Base-by-base conservation (phyloP, 1,284 basidiomycete species). In the Malassezia furfur region DNA sequence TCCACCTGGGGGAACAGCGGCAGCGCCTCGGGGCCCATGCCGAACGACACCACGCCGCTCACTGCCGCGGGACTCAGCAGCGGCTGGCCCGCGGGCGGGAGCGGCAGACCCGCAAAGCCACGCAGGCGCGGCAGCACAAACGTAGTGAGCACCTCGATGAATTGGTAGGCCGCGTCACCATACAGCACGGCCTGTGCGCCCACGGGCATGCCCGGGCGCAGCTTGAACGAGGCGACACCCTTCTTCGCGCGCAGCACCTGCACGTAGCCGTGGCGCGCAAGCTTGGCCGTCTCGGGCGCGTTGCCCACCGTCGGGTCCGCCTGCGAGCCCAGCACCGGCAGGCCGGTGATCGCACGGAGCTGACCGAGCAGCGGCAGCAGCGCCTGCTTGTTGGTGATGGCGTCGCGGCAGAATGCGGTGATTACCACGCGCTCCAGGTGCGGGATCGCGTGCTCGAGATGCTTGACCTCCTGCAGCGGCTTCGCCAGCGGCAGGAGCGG, bases 61-160 rank as follows among this genome's bases (percentile, higher is more conserved):
- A 87, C 84, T 0, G 85, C 84, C 41, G 83, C 84, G 0, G 89
- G 70, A 48, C 64, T 66, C 35, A 64, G 50, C 22, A 61, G 46
- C 14, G 59, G 68, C 54, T 65, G 74, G 46, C 49, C 61, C 22
- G 65, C 62, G 38, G 86, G 80, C 54, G 87, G 84, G 56, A 91
- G 78, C 3, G 81, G 74, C 59, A 98, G 76, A 22, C 93, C 94
- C 7, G 81, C 80, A 78, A 91, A 98, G 66, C 94, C 91, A 67
- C 91, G 83, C 62, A 96, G 76, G 21, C 93, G 83, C 2, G 93
- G 94, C 21, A 96, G 79, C 49, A 98, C 93, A 74, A 96, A 96
- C 67, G 96, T 91, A 66, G 85, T 83, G 64, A 98, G 82, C 7
- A 83, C 84, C 60, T 85, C 84, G 57, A 98, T 78, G 76, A 98